Percentiles rank a stretch among this genome's conserved stretches.
Evolutionary conservation across 176 grass and related monocot genomes (phyloP).

Genomic region (Lolium rigidum): DNA sequence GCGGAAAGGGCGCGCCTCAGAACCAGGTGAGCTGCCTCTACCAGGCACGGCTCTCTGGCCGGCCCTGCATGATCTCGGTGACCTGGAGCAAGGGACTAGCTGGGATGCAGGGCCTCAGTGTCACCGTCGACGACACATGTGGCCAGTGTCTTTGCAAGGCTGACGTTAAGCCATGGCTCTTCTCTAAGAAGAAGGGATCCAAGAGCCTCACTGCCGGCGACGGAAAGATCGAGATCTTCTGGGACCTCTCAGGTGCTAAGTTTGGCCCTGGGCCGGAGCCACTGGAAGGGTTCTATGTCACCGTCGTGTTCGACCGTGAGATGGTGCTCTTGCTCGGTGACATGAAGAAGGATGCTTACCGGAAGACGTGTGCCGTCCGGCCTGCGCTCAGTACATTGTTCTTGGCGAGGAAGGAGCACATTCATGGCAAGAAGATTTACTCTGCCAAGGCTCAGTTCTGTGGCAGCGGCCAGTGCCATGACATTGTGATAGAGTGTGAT

Average conservation of each 20-base stretch:
- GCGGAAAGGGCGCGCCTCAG: slow-evolving; percentile 9
- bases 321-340: slow-evolving; percentile 59
- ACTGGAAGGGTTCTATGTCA: slow-evolving; percentile 50
- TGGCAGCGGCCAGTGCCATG: slow-evolving; percentile 33
- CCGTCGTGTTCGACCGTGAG: slow-evolving; percentile 43
- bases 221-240: slow-evolving; percentile 41
- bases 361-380: slow-evolving; percentile 39
- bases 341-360: slow-evolving; percentile 46
- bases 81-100: slow-evolving; percentile 43
- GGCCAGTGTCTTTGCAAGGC: slow-evolving; percentile 39
- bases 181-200: slow-evolving; percentile 46
- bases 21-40: slow-evolving; percentile 58
- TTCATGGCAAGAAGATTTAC: slow-evolving; percentile 48
- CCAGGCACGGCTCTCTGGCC: slow-evolving; percentile 41
- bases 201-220: slow-evolving; percentile 2
- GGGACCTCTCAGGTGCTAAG: slow-evolving; percentile 46
- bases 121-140: slow-evolving; percentile 24
- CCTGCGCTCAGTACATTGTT: slow-evolving; percentile 10
- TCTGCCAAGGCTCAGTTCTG: slow-evolving; percentile 43
- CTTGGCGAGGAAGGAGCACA: slow-evolving; percentile 46
- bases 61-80: slow-evolving; percentile 33
- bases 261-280: slow-evolving; percentile 46
- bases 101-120: slow-evolving; percentile 39
- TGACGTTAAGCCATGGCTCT: slow-evolving; percentile 47
- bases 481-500: slow-evolving; percentile 44